Evolutionary conservation across 371 early-diverging fungal genomes (phyloP), one percentile per base, ranked within the genome.

Genomic region (Umbelopsis sp.): DNA sequence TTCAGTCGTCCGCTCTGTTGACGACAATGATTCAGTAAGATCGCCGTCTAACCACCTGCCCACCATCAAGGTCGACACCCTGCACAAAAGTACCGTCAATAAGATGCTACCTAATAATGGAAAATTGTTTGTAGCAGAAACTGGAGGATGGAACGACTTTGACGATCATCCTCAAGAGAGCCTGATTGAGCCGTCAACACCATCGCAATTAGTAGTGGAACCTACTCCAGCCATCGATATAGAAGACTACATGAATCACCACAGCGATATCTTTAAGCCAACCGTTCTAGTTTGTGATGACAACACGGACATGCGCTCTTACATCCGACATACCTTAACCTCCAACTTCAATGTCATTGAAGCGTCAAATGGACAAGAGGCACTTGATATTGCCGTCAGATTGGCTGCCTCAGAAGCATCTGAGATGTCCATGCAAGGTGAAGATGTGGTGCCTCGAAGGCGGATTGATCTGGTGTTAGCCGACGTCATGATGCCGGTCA

Each of bases 401-500:
- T 29, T 51, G 25, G 52, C 52, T 24, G 52, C 52, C 22, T 51
- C 52, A 51, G 52, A 51, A 51, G 52, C 41, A 41, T 41, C 52
- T 9, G 24, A 4, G 29, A 29, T 25, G 22, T 29, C 52, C 9
- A 51, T 25, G 22, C 20, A 51, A 20, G 32, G 73, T 74, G 7
- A 53, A 68, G 11, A 52, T 71, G 1, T 38, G 70, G 20, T 65
- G 68, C 24, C 73, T 74, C 3, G 74, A 76, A 32, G 74, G 71
- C 41, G 72, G 69, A 66, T 68, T 70, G 44, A 74, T 77, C 44
- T 48, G 29, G 32, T 20, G 20, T 35, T 16, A 12, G 41, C 68
- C 73, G 79, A 84, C 70, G 79, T 80, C 7, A 82, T 82, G 63
- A 83, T 87, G 85, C 85, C 85, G 3, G 74, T 77, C 32, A 74